Evolutionary conservation across 495 filamentous ascomycete species (phyloP), one percentile per base, ranked within the genome.

Genomic region (Tuber magnatum): DNA sequence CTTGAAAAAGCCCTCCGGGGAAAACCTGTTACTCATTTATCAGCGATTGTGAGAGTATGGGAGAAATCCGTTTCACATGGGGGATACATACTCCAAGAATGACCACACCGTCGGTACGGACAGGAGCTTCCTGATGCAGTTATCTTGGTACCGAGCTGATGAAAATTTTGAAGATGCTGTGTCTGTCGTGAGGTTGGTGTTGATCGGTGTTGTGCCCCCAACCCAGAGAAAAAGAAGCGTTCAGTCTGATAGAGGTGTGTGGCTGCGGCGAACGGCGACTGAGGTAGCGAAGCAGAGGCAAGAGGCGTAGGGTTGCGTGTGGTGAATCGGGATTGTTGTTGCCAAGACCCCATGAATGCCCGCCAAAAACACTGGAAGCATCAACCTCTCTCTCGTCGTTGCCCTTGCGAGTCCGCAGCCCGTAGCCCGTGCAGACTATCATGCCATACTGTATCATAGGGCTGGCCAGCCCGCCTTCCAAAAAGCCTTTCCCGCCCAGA

Each of bases 281-380:
- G 56, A 35, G 14, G 56, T 35, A 65, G 56, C 28, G 56, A 65
- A 65, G 56, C 56, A 28, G 56, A 65, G 56, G 56, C 28, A 65
- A 65, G 56, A 65, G 56, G 56, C 56, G 56, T 65, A 65, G 56
- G 56, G 56, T 65, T 65, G 56, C 28, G 14, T 65, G 28, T 65
- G 51, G 51, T 61, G 56, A 61, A 28, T 35, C 56, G 56, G 56
- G 14, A 65, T 65, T 65, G 56, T 65, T 65, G 56, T 28, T 65
- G 56, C 56, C 56, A 65, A 65, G 56, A 65, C 56, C 56, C 56
- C 56, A 65, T 28, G 56, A 16, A 32, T 65, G 56, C 12, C 56
- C 56, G 56, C 56, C 28, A 65, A 32, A 65, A 65, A 35, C 3
- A 3, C 56, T 35, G 4, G 56, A 35, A 65, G 56, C 28, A 35